Percentiles rank a stretch among this genome's conserved stretches.
These are phyloP conservation scores for Escallonia rubra DNA, from an alignment of 129 eudicot genomes.

Conservation along the genomic window DNA sequence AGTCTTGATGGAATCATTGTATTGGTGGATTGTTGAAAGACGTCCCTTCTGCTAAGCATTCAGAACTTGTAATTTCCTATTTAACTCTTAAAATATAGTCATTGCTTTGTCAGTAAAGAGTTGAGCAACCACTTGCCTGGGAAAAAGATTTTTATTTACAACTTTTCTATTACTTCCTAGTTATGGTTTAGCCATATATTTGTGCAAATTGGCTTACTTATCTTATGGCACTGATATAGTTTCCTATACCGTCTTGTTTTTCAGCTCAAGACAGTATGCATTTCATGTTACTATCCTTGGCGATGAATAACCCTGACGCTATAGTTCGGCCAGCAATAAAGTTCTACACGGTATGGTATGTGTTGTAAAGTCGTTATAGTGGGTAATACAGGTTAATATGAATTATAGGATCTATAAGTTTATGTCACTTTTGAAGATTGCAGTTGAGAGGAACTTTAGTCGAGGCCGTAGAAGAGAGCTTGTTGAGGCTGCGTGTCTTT, in stretches of 20 bases:
- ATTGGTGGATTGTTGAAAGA: not conserved
- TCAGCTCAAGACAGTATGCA: constrained; percentile 32
- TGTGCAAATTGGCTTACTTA: not conserved
- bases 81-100: not conserved
- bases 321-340: constrained; percentile 26
- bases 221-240: not conserved
- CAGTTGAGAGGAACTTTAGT: constrained; percentile 21
- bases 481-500: constrained; percentile 28
- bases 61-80: not conserved
- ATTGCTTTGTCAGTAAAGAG: not conserved
- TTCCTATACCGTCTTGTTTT: not conserved
- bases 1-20: not conserved
- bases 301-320: constrained; percentile 29
- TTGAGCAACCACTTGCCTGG: not conserved
- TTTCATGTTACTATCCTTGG: constrained; percentile 17
- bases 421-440: constrained; percentile 17
- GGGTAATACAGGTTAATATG: not conserved
- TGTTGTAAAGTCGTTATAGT: not conserved
- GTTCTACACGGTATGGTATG: constrained; percentile 30
- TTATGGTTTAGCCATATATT: not conserved
- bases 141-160: not conserved
- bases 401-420: not conserved
- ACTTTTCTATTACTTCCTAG: not conserved
- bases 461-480: constrained; percentile 21
- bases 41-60: not conserved